phyloP scores from a whole-genome alignment of 83 land plant species.

The Larix sibirica region DNA sequence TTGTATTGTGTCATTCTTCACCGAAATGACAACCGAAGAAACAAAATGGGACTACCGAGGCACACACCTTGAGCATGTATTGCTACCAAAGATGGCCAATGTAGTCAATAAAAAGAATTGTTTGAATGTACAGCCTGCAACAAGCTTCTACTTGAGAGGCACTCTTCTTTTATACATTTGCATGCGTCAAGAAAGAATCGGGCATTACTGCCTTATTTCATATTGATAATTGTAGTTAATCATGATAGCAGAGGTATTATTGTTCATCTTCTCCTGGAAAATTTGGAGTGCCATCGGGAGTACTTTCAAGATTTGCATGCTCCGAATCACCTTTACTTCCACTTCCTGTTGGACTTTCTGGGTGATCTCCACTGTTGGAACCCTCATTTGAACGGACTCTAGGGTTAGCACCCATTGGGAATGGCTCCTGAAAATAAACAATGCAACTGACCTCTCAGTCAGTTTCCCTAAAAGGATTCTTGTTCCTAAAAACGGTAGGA shows the following conservation, averaged over 20 bases:
- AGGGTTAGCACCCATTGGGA: slow-evolving; percentile 30
- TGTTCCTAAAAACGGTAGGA: background rate
- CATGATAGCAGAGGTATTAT: background rate
- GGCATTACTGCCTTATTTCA: slow-evolving; percentile 13
- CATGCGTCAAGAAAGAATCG: background rate
- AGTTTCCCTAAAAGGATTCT: background rate
- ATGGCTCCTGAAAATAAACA: slow-evolving; percentile 33
- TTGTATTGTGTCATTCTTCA: background rate
- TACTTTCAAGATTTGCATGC: slow-evolving; percentile 2
- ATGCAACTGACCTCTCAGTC: slow-evolving; percentile 3
- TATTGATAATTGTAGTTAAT: background rate
- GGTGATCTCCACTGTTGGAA: slow-evolving; percentile 8
- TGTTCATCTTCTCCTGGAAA: slow-evolving; percentile 2
- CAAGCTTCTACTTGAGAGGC: background rate
- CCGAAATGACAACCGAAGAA: background rate
- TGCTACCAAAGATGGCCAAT: slow-evolving; percentile 7
- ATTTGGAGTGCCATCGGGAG: background rate
- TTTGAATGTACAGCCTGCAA: slow-evolving; percentile 15
- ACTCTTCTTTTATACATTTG: slow-evolving; percentile 13
- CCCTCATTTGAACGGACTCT: slow-evolving; percentile 22
- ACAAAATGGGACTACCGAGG: slow-evolving; percentile 3
- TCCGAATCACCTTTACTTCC: slow-evolving; percentile 18
- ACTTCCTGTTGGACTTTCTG: slow-evolving; percentile 6
- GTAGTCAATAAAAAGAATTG: slow-evolving; percentile 8
- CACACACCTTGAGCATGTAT: slow-evolving; percentile 2